Conservation (phyloP, 176 grass and related monocot species). For the Carex kokanica region DNA sequence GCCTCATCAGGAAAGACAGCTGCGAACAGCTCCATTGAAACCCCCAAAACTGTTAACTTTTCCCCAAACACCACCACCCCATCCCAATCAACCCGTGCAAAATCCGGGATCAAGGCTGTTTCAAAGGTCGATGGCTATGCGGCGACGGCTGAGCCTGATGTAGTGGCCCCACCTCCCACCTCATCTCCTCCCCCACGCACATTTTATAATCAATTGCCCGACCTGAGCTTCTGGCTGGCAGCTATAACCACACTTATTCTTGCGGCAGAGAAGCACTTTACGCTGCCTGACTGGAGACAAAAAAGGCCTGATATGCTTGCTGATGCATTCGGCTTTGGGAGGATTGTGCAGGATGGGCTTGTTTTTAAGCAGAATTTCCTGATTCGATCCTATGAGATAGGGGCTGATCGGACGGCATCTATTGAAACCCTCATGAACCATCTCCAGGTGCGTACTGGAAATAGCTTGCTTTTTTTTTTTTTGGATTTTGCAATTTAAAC, state of each 20-base stretch:
- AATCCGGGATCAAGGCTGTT: slow-evolving; percentile 51
- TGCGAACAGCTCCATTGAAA: slow-evolving; percentile 36
- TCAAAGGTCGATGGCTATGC: slow-evolving; percentile 69
- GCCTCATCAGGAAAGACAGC: slow-evolving; percentile 23
- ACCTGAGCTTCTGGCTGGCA: slow-evolving; percentile 92
- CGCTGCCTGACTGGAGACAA: slow-evolving; percentile 84
- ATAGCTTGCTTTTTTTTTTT: neutral
- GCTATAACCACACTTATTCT: slow-evolving; percentile 90
- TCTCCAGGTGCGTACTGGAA: slow-evolving; percentile 56
- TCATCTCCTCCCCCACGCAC: slow-evolving; percentile 44
- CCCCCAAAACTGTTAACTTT: slow-evolving; percentile 46
- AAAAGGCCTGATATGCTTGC: slow-evolving; percentile 86
- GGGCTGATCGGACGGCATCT: slow-evolving; percentile 70
- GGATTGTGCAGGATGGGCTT: slow-evolving; percentile 63
- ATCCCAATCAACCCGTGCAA: slow-evolving; percentile 39
- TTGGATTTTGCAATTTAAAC: neutral
- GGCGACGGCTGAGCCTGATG: slow-evolving; percentile 34
- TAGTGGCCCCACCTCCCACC: slow-evolving; percentile 34
- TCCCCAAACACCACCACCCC: slow-evolving; percentile 36
- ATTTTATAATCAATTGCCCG: slow-evolving; percentile 91
- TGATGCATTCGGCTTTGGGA: slow-evolving; percentile 72
- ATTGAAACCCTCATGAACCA: slow-evolving; percentile 99
- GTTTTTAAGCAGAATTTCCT: slow-evolving; percentile 92
- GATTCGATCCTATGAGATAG: slow-evolving; percentile 94
- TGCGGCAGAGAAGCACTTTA: slow-evolving; percentile 89